These are phyloP conservation scores for Solanum gracilifrons DNA, from an alignment of 257 asterid species.

Conservation along the genomic window DNA sequence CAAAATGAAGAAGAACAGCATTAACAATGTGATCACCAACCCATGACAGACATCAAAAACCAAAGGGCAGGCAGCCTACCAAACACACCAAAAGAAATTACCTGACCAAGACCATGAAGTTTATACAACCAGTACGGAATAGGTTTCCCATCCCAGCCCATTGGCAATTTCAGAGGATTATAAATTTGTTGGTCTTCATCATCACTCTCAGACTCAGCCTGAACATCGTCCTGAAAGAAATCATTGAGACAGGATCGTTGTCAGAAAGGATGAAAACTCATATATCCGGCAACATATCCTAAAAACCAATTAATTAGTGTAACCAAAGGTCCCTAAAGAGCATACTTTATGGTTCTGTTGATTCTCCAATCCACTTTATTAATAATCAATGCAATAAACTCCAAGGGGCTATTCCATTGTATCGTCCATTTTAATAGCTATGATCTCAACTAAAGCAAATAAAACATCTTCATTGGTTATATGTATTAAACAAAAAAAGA, in stretches of 20 bases:
- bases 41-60: neutral
- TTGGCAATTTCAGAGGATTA: constrained; percentile 93
- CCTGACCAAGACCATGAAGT: constrained; percentile 99
- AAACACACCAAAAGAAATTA: constrained; percentile 13
- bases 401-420: neutral
- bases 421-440: neutral
- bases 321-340: neutral
- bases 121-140: constrained; percentile 98
- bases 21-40: neutral
- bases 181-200: constrained; percentile 96
- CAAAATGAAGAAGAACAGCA: too few species aligned
- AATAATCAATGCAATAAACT: neutral
- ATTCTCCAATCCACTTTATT: neutral
- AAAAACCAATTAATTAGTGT: neutral
- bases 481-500: neutral
- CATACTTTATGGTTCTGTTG: neutral
- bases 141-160: constrained; percentile 99
- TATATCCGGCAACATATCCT: neutral
- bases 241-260: neutral
- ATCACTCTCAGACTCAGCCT: constrained; percentile 91
- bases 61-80: neutral
- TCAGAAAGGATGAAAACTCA: neutral
- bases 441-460: neutral
- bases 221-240: constrained; percentile 67
- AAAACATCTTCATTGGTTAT: neutral